Percentiles rank a stretch among this genome's conserved stretches.
Conservation (phyloP, 164 flowering plant species). For the Aristolochia californica region DNA sequence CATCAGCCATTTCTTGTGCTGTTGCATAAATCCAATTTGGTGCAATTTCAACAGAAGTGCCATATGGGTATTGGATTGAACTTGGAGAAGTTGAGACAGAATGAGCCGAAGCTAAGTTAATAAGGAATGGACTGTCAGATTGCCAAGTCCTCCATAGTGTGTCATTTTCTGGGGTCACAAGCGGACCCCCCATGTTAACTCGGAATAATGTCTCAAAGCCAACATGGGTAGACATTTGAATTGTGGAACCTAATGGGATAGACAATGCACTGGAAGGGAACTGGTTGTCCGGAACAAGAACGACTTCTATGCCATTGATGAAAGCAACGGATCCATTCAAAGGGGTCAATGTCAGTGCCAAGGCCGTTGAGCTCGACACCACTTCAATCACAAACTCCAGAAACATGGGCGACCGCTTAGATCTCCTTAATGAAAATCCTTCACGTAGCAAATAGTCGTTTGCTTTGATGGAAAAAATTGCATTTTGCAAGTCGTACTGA, state of each 20-base stretch:
- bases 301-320: constrained; percentile 40
- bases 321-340: constrained; percentile 30
- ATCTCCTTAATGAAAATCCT: constrained; percentile 22
- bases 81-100: constrained; percentile 20
- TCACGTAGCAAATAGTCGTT: constrained; percentile 25
- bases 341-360: constrained; percentile 24
- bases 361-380: constrained; percentile 10
- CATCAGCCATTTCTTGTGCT: constrained; percentile 52
- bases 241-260: constrained; percentile 20
- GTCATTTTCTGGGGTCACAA: constrained; percentile 28
- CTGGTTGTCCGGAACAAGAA: constrained; percentile 24
- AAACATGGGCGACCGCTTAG: constrained; percentile 4
- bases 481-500: constrained; percentile 21
- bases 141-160: constrained; percentile 36
- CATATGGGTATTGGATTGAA: constrained; percentile 27
- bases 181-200: constrained; percentile 43
- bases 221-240: constrained; percentile 15
- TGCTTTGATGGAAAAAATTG: constrained; percentile 28
- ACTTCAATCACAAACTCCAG: constrained; percentile 32
- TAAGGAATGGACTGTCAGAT: constrained; percentile 24
- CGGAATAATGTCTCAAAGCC: constrained; percentile 33
- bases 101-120: constrained; percentile 22
- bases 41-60: constrained; percentile 28
- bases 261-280: constrained; percentile 21
- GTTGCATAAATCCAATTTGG: constrained; percentile 50